Conservation (phyloP, 306 rosid genomes). For the Purshia tridentata region DNA sequence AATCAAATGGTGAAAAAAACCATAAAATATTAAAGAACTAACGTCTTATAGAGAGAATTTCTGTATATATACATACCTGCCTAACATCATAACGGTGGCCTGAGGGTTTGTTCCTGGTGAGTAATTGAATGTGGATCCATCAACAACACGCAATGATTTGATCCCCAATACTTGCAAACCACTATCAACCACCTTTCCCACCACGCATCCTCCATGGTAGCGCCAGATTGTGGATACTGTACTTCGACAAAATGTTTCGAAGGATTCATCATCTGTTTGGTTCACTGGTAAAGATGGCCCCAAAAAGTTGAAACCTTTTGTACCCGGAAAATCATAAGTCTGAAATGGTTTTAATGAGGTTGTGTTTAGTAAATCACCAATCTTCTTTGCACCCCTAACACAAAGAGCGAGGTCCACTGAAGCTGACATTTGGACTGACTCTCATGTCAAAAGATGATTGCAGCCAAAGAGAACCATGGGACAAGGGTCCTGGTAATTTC, state of each 20-base stretch:
- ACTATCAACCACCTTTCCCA: conserved; percentile 22
- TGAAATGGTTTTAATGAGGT: not conserved
- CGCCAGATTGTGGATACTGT: conserved; percentile 27
- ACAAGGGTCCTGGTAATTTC: conserved; percentile 3
- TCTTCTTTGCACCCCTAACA: conserved; percentile 10
- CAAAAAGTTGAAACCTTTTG: conserved; percentile 3
- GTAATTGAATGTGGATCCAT: too few relatives aligned
- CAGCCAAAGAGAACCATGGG: conserved; percentile 1
- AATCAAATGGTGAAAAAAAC: too few relatives aligned
- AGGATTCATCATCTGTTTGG: conserved; percentile 1
- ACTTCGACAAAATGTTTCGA: conserved; percentile 13
- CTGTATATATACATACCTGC: conserved; percentile 26
- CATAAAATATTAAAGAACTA: too few relatives aligned
- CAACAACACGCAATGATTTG: conserved; percentile 4
- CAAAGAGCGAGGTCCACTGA: conserved; percentile 10
- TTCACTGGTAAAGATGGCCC: conserved; percentile 13
- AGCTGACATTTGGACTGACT: conserved; percentile 6
- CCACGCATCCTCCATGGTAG: conserved; percentile 28
- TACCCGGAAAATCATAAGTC: not conserved
- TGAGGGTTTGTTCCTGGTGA: conserved; percentile 25
- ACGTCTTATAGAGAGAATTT: too few relatives aligned
- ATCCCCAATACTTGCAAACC: conserved; percentile 9
- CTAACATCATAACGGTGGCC: conserved; percentile 31
- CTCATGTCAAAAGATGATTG: not conserved
- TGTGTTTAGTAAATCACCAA: conserved; percentile 16